Percentiles rank a stretch among this genome's conserved stretches.
These are phyloP conservation scores for Fusarium papillatum DNA, from an alignment of 2,329 filamentous ascomycete genomes.

Conservation along the genomic window DNA sequence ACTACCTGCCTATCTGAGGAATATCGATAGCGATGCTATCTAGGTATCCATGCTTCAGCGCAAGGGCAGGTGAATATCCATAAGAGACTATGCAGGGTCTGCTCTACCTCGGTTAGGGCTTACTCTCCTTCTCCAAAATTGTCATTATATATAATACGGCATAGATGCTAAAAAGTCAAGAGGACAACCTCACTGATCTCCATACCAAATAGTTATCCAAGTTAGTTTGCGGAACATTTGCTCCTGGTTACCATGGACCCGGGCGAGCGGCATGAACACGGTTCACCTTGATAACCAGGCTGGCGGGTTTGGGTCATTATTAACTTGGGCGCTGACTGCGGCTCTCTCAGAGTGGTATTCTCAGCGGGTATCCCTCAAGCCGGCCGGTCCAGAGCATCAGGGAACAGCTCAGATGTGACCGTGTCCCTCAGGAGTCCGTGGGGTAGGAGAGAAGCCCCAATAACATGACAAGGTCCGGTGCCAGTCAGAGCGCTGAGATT, in stretches of 20 bases:
- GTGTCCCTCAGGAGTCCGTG: not conserved
- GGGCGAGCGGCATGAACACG: not conserved
- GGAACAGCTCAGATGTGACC: not conserved
- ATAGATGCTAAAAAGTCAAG: not conserved
- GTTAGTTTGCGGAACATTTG: not conserved
- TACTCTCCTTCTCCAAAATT: not conserved
- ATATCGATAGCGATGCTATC: not conserved
- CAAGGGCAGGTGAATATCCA: not conserved
- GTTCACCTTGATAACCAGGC: not conserved
- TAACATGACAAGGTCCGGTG: not conserved
- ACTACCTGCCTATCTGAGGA: not conserved
- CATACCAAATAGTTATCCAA: not conserved
- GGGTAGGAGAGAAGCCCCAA: not conserved
- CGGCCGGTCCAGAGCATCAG: not conserved
- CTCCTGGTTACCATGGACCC: not conserved
- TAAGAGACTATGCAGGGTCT: not conserved
- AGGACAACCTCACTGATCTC: not conserved
- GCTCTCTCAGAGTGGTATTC: slow-evolving; percentile 2
- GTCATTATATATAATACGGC: not conserved
- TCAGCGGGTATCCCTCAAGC: not conserved
- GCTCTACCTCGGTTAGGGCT: not conserved
- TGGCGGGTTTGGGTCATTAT: not conserved
- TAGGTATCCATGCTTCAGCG: not conserved
- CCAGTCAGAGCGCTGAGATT: slow-evolving; percentile 1
- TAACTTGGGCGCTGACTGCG: not conserved